Evolutionary conservation across 2,329 filamentous ascomycete genomes (phyloP).

Genomic region (Calonectria fujianensis): DNA sequence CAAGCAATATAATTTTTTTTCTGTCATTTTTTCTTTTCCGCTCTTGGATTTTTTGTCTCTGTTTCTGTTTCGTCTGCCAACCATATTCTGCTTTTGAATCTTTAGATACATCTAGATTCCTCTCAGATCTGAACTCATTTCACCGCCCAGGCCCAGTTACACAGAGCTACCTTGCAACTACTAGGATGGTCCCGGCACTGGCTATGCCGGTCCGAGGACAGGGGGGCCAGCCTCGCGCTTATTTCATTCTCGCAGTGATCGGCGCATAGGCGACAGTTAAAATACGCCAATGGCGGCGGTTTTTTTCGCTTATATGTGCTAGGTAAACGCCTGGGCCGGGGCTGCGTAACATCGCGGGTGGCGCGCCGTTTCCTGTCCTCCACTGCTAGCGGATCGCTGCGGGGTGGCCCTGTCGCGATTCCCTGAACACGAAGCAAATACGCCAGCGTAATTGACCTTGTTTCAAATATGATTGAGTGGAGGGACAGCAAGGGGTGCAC

Average conservation of each 20-base stretch:
- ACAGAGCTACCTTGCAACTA: background rate
- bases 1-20: too few species aligned
- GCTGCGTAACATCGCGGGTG: background rate
- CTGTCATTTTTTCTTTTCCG: background rate
- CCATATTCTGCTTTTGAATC: background rate
- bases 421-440: constrained; percentile 12
- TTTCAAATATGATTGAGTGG: constrained; percentile 16
- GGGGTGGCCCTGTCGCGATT: background rate
- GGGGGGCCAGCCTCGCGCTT: constrained; percentile 10
- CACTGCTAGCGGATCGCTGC: constrained; percentile 1
- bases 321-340: background rate
- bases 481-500: background rate
- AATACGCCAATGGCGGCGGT: background rate
- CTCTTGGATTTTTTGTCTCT: background rate
- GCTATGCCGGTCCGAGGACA: background rate
- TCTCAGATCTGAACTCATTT: background rate
- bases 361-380: background rate
- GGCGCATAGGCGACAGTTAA: constrained; percentile 9
- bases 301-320: background rate
- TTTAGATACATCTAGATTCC: background rate
- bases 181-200: background rate
- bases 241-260: constrained; percentile 27
- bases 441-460: constrained; percentile 8
- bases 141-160: background rate
- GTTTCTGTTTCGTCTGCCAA: background rate